These are phyloP conservation scores for Hondaea fermentalgiana DNA, from an alignment of 108 stramenopile species.

Conservation along the genomic window DNA sequence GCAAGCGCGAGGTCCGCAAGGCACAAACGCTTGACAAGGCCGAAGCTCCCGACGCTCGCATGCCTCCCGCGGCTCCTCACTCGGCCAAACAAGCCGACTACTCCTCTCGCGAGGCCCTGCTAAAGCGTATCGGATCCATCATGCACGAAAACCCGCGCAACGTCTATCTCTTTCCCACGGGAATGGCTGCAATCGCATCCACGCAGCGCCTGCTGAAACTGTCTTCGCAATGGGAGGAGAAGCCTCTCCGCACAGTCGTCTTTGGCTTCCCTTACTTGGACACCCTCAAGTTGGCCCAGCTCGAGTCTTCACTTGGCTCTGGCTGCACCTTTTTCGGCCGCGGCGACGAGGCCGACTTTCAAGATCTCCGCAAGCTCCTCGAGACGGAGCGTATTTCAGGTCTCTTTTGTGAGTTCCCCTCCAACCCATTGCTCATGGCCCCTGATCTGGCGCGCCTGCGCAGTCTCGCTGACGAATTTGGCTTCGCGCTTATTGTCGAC, in stretches of 20 bases:
- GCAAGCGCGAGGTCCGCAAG: neutral
- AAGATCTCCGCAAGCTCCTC: neutral
- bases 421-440: neutral
- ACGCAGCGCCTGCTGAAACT: slow-evolving; percentile 16
- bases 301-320: neutral
- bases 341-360: slow-evolving; percentile 11
- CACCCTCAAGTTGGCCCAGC: slow-evolving; percentile 15
- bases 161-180: neutral
- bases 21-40: neutral
- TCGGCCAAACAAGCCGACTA: neutral
- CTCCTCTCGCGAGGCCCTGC: neutral
- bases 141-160: neutral
- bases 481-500: neutral
- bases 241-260: slow-evolving; percentile 3
- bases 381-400: neutral
- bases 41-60: neutral
- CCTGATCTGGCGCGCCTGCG: neutral
- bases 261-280: slow-evolving; percentile 11
- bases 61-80: neutral
- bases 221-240: slow-evolving; percentile 9
- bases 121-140: neutral
- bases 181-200: neutral
- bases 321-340: neutral
- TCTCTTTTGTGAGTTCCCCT: neutral
- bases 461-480: neutral